Conservation (phyloP, 441 rosid genomes). For the Bruguiera hainesii region DNA sequence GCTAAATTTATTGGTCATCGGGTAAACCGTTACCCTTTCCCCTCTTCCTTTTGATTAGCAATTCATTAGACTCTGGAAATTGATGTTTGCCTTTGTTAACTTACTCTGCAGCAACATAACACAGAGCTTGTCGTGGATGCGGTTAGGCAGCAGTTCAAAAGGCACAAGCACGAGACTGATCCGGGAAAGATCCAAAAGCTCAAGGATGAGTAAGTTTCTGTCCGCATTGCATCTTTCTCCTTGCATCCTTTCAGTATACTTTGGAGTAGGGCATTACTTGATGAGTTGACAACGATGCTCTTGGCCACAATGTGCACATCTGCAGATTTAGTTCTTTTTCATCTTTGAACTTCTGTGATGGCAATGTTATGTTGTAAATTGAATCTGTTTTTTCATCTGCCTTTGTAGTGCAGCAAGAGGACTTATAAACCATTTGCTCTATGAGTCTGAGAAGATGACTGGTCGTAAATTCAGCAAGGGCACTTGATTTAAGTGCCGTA, state of each 20-base stretch:
- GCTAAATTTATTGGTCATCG: slow-evolving; percentile 80
- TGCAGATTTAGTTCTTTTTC: too few species aligned
- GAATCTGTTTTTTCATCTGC: neutral
- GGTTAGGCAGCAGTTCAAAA: slow-evolving; percentile 88
- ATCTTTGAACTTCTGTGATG: neutral
- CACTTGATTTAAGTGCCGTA: slow-evolving; percentile 20
- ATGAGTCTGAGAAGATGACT: slow-evolving; percentile 71
- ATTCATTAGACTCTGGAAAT: too few species aligned
- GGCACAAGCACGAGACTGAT: slow-evolving; percentile 77
- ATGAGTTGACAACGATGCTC: too few species aligned
- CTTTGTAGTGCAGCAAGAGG: slow-evolving; percentile 90
- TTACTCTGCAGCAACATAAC: slow-evolving; percentile 74
- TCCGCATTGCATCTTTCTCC: neutral
- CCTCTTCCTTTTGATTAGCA: neutral
- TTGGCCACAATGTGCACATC: too few species aligned
- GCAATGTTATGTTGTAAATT: neutral
- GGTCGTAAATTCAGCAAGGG: slow-evolving; percentile 66
- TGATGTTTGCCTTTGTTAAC: neutral
- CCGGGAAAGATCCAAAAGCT: slow-evolving; percentile 85
- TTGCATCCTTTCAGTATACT: neutral
- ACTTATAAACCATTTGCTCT: slow-evolving; percentile 84
- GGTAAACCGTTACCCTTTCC: slow-evolving; percentile 29
- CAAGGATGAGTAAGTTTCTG: slow-evolving; percentile 84
- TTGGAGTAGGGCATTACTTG: too few species aligned
- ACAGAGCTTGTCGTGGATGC: slow-evolving; percentile 64